Percentiles rank a stretch among this genome's conserved stretches.
Conservation (phyloP, 75 land plant species). For the Pinus tabuliformis region DNA sequence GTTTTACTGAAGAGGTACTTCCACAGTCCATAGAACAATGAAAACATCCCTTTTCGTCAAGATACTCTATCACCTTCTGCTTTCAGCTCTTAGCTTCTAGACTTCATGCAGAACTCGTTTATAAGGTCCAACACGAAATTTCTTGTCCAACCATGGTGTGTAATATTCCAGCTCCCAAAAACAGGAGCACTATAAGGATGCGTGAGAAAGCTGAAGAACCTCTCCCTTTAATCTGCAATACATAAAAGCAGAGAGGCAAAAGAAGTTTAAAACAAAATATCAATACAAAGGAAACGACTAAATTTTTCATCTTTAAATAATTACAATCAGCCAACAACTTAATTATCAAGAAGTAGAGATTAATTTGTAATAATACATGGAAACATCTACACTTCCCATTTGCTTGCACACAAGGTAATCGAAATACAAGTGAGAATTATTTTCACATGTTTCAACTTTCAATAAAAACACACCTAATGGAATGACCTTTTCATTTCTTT, state of each 20-base stretch:
- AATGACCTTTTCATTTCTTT: background rate
- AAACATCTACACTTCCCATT: background rate
- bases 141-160: background rate
- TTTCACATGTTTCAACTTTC: background rate
- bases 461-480: background rate
- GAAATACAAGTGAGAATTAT: background rate
- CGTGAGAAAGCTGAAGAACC: conserved; percentile 1
- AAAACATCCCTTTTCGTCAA: conserved; percentile 62
- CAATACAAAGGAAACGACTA: background rate
- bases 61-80: background rate
- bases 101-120: background rate
- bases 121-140: background rate
- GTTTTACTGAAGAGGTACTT: conserved; percentile 88
- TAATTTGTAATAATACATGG: background rate
- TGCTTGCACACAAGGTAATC: no score
- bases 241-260: background rate
- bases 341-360: background rate
- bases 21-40: conserved; percentile 89
- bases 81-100: background rate
- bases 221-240: conserved; percentile 8
- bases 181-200: background rate
- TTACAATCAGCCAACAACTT: background rate
- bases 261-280: background rate
- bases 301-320: background rate
- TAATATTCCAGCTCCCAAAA: background rate